Evolutionary conservation across 2,329 filamentous ascomycete genomes (phyloP), one percentile per base, ranked within the genome.

Genomic region (Diaporthe citriasiana): DNA sequence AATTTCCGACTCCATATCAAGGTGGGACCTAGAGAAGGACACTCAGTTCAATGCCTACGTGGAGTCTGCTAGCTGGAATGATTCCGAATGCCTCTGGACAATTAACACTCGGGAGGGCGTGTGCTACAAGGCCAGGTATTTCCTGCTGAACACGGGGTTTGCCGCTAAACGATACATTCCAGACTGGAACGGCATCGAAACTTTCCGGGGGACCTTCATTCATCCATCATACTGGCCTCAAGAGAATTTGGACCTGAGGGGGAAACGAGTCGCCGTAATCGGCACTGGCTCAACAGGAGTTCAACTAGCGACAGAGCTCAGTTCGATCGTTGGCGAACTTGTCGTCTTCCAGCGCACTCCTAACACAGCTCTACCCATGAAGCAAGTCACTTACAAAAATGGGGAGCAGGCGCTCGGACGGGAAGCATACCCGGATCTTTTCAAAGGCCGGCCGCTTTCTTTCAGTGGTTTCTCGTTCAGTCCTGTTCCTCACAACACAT

Each of bases 321-420:
- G 56, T 22, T 30, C 72, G 5, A 25, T 53, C 76, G 77, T 82
- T 1, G 82, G 80, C 35, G 78, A 83, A 2, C 75, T 90, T 55
- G 81, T 76, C 1, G 85, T 90, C 22, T 90, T 89, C 77, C 87
- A 90, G 73, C 83, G 89, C 13, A 90, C 87, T 4, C 88, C 89
- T 0, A 90, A 90, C 70, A 82, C 87, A 8, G 87, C 86, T 12
- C 75, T 90, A 0, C 89, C 89, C 0, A 89, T 90, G 87, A 81
- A 84, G 12, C 85, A 87, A 73, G 78, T 81, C 4, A 68, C 79
- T 10, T 78, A 89, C 8, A 84, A 83, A 1, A 80, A 79, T 51
- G 82, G 87, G 69, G 84, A 88, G 70, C 86, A 89, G 76, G 81
- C 85, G 27, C 78, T 79, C 13, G 78, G 75, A 33, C 81, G 81